Evolutionary conservation across 768 basidiomycete species (phyloP).

Genomic region (Podaxis carcinomalis): DNA sequence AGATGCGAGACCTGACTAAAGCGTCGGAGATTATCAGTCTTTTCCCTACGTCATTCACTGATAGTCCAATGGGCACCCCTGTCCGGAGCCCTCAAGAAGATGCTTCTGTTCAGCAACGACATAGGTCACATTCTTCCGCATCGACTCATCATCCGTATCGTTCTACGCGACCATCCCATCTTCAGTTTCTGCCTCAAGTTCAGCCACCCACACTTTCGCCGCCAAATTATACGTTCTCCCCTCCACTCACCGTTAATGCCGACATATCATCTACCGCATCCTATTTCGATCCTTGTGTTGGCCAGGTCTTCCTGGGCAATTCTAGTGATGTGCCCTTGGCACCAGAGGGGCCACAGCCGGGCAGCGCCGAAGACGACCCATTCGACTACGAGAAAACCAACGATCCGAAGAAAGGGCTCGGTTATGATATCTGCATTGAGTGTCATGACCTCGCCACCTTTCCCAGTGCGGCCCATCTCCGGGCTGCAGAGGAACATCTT

Average conservation of each 20-base stretch:
- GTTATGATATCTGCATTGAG: slow-evolving; percentile 86
- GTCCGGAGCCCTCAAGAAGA: background rate
- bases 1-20: slow-evolving; percentile 84
- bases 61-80: background rate
- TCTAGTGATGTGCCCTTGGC: slow-evolving; percentile 70
- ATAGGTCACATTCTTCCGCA: slow-evolving; percentile 3
- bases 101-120: background rate
- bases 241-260: slow-evolving; percentile 11
- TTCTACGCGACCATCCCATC: slow-evolving; percentile 9
- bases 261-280: slow-evolving; percentile 31
- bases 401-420: slow-evolving; percentile 46
- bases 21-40: slow-evolving; percentile 73
- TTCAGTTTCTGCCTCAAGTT: slow-evolving; percentile 13
- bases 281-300: slow-evolving; percentile 51
- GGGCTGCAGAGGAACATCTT: slow-evolving; percentile 75
- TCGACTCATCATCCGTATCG: slow-evolving; percentile 7
- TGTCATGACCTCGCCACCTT: slow-evolving; percentile 80
- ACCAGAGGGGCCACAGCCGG: slow-evolving; percentile 17
- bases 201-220: slow-evolving; percentile 9
- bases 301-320: slow-evolving; percentile 81
- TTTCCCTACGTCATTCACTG: slow-evolving; percentile 18
- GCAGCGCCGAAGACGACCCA: slow-evolving; percentile 28
- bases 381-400: slow-evolving; percentile 40
- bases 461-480: slow-evolving; percentile 60
- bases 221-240: slow-evolving; percentile 3